Conservation (phyloP, 768 basidiomycete genomes). For the Lyophyllum shimeji region DNA sequence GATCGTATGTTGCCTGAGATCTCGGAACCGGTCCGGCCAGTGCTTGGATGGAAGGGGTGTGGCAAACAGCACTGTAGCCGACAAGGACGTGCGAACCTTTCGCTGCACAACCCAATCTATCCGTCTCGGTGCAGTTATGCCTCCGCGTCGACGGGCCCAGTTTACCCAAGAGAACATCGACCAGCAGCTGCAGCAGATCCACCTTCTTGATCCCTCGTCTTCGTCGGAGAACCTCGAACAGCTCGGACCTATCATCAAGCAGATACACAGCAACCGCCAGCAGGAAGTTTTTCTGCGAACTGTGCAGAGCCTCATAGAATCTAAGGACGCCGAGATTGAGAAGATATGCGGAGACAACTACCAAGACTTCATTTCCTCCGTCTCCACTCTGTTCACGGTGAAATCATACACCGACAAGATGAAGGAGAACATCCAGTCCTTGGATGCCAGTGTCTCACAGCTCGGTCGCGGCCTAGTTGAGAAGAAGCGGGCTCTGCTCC, state of each 20-base stretch:
- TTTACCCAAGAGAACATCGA: constrained; percentile 86
- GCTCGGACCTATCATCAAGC: constrained; percentile 92
- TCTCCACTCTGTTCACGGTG: constrained; percentile 94
- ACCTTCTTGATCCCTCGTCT: constrained; percentile 83
- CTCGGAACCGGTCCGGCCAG: background rate
- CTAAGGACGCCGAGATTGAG: constrained; percentile 96
- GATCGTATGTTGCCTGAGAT: background rate
- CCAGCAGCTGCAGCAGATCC: constrained; percentile 89
- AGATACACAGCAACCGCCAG: constrained; percentile 83
- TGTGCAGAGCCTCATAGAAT: constrained; percentile 83
- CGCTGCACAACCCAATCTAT: background rate
- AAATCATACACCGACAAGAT: constrained; percentile 95
- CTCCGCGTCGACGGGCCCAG: constrained; percentile 70
- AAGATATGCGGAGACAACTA: constrained; percentile 95
- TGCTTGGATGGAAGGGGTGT: constrained; percentile 36
- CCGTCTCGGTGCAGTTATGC: constrained; percentile 51
- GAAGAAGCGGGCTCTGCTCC: constrained; percentile 88
- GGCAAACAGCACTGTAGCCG: constrained; percentile 37
- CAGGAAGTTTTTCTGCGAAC: constrained; percentile 89
- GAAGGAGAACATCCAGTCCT: constrained; percentile 84
- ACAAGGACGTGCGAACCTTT: background rate
- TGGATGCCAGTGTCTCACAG: constrained; percentile 87
- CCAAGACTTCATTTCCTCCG: constrained; percentile 96
- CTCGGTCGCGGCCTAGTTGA: constrained; percentile 86
- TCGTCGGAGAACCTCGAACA: constrained; percentile 95